Evolutionary conservation across 371 early-diverging fungal genomes (phyloP), one percentile per base, ranked within the genome.

Genomic region (Mortierella sp.): DNA sequence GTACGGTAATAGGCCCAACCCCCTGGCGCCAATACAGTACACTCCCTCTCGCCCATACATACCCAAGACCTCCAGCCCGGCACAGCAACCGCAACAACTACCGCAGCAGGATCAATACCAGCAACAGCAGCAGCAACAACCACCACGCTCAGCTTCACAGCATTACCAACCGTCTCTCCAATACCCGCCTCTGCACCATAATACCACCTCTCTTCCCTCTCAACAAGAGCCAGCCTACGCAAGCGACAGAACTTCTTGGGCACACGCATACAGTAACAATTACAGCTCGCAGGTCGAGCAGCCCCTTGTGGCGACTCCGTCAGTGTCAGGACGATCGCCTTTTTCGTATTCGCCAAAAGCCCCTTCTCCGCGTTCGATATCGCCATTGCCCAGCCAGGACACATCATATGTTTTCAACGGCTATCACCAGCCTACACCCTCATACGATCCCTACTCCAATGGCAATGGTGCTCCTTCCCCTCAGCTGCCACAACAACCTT

Each of bases 1-100:
- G 35, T 38, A 46, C n/a, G 77, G 71, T 5, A 44, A 49, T 32
- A 71, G 77, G 29, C 71, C 58, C 7, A 77, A 77, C 46, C 77
- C 77, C 12, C n/a, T 77, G 38, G 77, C 77, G 1, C 77, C 77
- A 51, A 56, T 77, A 55, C 24, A 38, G n/a, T 77, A 77, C 58
- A 77, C 72, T 4, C 77, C 77, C 7, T 68, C 68, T 10, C 68
- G 68, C 3, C 68, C 68, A 68, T 68, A 68, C 41, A 35, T 68
- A 10, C n/a, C 68, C 68, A 68, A 68, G 43, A 41, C 8, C 41
- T 21, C 68, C 21, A 38, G 38, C 10, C 16, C 68, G 7, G 24
- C 21, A 8, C 68, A 68, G 7, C 38, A 35, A 24, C 43, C 24
- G 18, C 35, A 38, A 38, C 35, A 32, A 14, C 65, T 16, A 16